Conservation (phyloP, 257 asterid species). For the Petunia secreta region DNA sequence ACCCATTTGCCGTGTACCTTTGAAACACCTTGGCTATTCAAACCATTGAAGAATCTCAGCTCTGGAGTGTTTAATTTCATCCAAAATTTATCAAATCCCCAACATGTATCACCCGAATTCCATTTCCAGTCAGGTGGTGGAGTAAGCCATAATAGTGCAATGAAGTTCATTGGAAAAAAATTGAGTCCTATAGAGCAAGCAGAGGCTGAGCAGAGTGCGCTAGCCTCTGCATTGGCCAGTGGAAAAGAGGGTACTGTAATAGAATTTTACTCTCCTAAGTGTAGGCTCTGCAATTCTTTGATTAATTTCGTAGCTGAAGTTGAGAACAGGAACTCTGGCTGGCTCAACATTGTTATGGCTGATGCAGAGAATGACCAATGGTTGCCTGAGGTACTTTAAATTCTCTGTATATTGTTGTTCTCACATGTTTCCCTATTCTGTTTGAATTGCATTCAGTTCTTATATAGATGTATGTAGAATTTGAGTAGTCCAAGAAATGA, state of each 20-base stretch:
- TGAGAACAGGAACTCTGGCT: conserved; percentile 63
- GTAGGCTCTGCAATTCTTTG: conserved; percentile 79
- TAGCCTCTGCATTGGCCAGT: conserved; percentile 68
- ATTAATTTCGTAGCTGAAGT: conserved; percentile 63
- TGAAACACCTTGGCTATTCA: conserved; percentile 77
- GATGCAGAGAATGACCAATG: conserved; percentile 77
- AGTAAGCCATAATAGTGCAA: conserved; percentile 12
- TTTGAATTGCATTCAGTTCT: not conserved
- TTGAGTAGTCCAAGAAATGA: not conserved
- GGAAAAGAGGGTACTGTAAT: conserved; percentile 72
- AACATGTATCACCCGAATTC: conserved; percentile 24
- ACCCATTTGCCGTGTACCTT: conserved; percentile 50
- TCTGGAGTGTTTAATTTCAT: conserved; percentile 48
- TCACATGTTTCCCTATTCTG: not conserved
- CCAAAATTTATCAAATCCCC: conserved; percentile 38
- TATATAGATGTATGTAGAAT: not conserved
- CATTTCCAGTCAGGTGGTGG: conserved; percentile 21
- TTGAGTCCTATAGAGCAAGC: conserved; percentile 60
- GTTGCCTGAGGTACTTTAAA: conserved; percentile 76
- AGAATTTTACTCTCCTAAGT: conserved; percentile 85
- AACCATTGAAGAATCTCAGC: conserved; percentile 53
- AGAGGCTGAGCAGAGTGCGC: conserved; percentile 79
- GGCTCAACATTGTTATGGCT: conserved; percentile 80
- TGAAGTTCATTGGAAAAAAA: conserved; percentile 28
- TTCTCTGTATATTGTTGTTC: not conserved